These are phyloP conservation scores for Amanita exitialis DNA, from an alignment of 768 basidiomycete genomes.

Conservation along the genomic window DNA sequence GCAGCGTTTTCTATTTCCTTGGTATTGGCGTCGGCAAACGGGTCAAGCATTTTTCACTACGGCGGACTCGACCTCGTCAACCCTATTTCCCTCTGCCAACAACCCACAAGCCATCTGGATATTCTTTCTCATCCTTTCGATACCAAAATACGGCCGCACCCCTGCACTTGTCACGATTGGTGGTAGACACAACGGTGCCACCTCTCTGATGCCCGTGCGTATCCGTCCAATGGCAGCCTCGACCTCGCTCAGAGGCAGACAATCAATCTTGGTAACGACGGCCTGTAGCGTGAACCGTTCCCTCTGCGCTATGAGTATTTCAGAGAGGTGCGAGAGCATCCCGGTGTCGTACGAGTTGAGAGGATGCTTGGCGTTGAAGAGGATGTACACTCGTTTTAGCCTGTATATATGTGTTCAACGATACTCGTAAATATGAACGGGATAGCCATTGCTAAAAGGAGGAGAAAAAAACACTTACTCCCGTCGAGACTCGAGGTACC, in stretches of 20 bases:
- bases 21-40: not conserved
- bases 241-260: constrained; percentile 26
- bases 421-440: not conserved
- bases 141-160: constrained; percentile 42
- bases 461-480: constrained; percentile 33
- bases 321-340: constrained; percentile 51
- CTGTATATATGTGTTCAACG: constrained; percentile 23
- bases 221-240: constrained; percentile 29
- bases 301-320: constrained; percentile 25
- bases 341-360: constrained; percentile 43
- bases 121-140: constrained; percentile 45
- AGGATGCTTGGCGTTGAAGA: constrained; percentile 61
- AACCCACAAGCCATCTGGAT: constrained; percentile 44
- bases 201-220: constrained; percentile 39
- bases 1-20: not conserved
- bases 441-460: too few species aligned
- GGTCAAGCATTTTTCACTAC: not conserved
- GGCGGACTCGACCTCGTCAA: not conserved
- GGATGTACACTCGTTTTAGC: constrained; percentile 58
- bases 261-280: constrained; percentile 64
- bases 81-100: not conserved
- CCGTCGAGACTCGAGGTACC: constrained; percentile 49
- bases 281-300: constrained; percentile 55
- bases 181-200: constrained; percentile 52
- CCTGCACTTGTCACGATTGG: constrained; percentile 49